Percentiles rank a stretch among this genome's conserved stretches.
phyloP scores from a whole-genome alignment of 768 basidiomycete species.

The Scleroderma bovista region DNA sequence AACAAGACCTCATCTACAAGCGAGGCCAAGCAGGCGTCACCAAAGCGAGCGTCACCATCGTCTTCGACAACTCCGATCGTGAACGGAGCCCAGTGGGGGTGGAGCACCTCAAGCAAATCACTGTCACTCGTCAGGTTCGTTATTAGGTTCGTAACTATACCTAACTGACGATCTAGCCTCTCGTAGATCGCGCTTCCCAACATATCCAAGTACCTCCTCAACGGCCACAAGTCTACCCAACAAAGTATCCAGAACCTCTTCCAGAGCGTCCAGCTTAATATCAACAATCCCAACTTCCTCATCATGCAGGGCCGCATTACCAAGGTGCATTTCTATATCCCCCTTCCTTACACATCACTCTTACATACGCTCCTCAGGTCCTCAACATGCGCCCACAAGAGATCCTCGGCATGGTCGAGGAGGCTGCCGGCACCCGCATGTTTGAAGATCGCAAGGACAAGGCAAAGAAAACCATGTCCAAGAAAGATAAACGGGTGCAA shows the following conservation, averaged over 20 bases:
- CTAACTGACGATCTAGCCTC: background rate
- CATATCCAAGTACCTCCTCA: slow-evolving; percentile 89
- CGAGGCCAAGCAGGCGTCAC: slow-evolving; percentile 96
- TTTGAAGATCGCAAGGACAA: slow-evolving; percentile 98
- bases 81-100: slow-evolving; percentile 78
- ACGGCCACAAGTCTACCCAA: slow-evolving; percentile 91
- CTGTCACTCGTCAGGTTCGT: slow-evolving; percentile 91
- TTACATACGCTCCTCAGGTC: slow-evolving; percentile 39
- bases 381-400: slow-evolving; percentile 98
- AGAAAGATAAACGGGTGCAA: slow-evolving; percentile 94
- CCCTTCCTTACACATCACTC: background rate
- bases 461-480: slow-evolving; percentile 90
- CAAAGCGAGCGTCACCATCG: slow-evolving; percentile 96
- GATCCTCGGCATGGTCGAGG: slow-evolving; percentile 97
- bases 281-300: slow-evolving; percentile 99
- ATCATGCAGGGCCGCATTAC: slow-evolving; percentile 99
- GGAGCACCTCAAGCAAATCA: slow-evolving; percentile 80
- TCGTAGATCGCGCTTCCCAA: slow-evolving; percentile 86
- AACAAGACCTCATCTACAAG: slow-evolving; percentile 98
- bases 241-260: slow-evolving; percentile 85
- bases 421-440: slow-evolving; percentile 98
- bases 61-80: slow-evolving; percentile 95
- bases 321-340: slow-evolving; percentile 49
- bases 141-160: background rate
- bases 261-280: slow-evolving; percentile 95